Conservation (phyloP, 306 rosid genomes). For the Lagenaria siceraria region DNA sequence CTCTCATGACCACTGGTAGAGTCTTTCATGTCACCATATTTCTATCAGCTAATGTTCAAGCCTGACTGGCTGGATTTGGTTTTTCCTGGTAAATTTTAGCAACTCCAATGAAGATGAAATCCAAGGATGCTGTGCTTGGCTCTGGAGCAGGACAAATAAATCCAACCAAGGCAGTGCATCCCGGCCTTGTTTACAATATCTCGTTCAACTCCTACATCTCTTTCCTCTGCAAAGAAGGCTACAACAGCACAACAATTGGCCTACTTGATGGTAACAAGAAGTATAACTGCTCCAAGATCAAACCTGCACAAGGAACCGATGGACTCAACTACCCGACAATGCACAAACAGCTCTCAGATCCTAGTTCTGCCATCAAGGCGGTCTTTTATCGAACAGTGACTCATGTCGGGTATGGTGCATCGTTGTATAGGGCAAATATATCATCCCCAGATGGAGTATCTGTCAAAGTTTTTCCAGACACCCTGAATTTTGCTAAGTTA, state of each 20-base stretch:
- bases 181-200: constrained; percentile 70
- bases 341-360: constrained; percentile 25
- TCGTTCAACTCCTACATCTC: constrained; percentile 27
- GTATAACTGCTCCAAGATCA: constrained; percentile 26
- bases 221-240: constrained; percentile 62
- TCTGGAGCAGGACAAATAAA: constrained; percentile 70
- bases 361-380: constrained; percentile 23
- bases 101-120: constrained; percentile 35
- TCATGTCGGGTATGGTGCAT: constrained; percentile 35
- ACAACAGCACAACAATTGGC: constrained; percentile 36
- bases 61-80: neutral
- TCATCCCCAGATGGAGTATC: constrained; percentile 29
- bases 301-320: constrained; percentile 36
- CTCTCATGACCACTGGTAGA: constrained; percentile 86
- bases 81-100: constrained; percentile 24
- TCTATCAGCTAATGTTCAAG: neutral
- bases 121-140: constrained; percentile 28
- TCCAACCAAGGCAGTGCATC: constrained; percentile 50
- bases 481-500: constrained; percentile 22
- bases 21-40: neutral
- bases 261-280: constrained; percentile 27
- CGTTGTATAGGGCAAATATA: constrained; percentile 55
- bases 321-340: constrained; percentile 83
- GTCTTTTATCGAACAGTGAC: constrained; percentile 50
- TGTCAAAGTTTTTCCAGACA: constrained; percentile 38